Evolutionary conservation across 139 green algal genomes (phyloP), one percentile per base, ranked within the genome.

Genomic region (Yamagishiella unicocca): DNA sequence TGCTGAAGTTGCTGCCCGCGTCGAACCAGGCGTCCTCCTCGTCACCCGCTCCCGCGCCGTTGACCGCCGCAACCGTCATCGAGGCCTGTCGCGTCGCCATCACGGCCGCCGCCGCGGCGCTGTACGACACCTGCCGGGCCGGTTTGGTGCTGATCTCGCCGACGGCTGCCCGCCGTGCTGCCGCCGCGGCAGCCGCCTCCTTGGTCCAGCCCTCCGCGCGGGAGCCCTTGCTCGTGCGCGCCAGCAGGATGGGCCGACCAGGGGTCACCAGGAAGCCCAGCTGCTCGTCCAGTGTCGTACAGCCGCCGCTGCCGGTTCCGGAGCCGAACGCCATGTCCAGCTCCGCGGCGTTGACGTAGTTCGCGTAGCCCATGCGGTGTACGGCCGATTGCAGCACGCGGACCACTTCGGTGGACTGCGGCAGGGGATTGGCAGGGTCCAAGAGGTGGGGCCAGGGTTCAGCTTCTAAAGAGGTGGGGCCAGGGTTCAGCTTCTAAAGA

Each of bases 301-400:
- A 71, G 14, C 40, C 77, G 5, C 40, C 77, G 22, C 27, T 64
- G 33, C 21, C 24, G 38, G 2, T 71, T 3, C 46, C 50, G 50
- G 46, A 40, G 21, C 50, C 50, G 22, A 87, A 68, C 4, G 64
- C 81, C 66, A 79, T 79, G 81, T 87, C 81, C 33, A 87, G 45
- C 67, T 79, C 66, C 4, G 66, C 66, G 2, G 67, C 31, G 33
- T 78, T 87, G 5, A 87, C 45, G 22, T 79, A 79, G 46, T 87
- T 79, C 43, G 66, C 37, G 66, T 87, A 87, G 46, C 81, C 81
- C 81, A 87, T 87, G 35, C 81, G 45, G 66, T 79, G 45, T 4
- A 78, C 33, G 31, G 81, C 61, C 7, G 79, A 29, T 72, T 85
- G 79, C 3, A 85, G 40, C 14, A 55, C 22, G 4, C 40, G 40